A percentile compares a stretch with the other conserved stretches of the same genome.
Conservation (phyloP, 495 filamentous ascomycete species). For the Physcia stellaris region DNA sequence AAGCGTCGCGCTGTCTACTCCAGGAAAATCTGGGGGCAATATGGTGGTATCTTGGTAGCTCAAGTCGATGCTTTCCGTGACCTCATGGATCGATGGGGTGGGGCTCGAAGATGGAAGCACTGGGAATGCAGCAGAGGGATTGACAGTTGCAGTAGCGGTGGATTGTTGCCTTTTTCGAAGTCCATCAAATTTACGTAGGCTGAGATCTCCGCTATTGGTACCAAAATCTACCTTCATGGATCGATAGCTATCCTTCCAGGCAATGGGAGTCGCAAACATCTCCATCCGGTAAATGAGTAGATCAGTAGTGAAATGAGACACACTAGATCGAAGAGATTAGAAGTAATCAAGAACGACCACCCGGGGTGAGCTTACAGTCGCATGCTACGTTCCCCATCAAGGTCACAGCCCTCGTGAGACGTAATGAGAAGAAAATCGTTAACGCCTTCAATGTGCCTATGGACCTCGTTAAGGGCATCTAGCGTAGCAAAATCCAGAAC, state of each 20-base stretch:
- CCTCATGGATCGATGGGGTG: conserved; percentile 7
- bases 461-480: neutral
- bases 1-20: neutral
- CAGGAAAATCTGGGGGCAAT: conserved; percentile 10
- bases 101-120: conserved; percentile 4
- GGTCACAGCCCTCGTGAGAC: conserved; percentile 20
- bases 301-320: conserved; percentile 1
- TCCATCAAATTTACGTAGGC: conserved; percentile 1
- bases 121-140: conserved; percentile 1
- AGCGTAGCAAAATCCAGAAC: conserved; percentile 10
- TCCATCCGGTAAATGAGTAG: conserved; percentile 1
- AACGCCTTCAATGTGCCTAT: conserved; percentile 1
- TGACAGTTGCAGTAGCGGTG: neutral
- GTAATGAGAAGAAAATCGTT: conserved; percentile 17
- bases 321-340: conserved; percentile 5
- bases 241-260: conserved; percentile 11
- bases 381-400: conserved; percentile 16
- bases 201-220: conserved; percentile 3
- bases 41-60: conserved; percentile 8
- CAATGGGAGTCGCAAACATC: conserved; percentile 6
- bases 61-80: conserved; percentile 4
- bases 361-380: conserved; percentile 13
- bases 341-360: neutral
- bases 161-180: conserved; percentile 5
- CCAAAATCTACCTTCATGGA: conserved; percentile 15